Base-by-base conservation (phyloP, 306 rosid species). In the Vigna unguiculata region DNA sequence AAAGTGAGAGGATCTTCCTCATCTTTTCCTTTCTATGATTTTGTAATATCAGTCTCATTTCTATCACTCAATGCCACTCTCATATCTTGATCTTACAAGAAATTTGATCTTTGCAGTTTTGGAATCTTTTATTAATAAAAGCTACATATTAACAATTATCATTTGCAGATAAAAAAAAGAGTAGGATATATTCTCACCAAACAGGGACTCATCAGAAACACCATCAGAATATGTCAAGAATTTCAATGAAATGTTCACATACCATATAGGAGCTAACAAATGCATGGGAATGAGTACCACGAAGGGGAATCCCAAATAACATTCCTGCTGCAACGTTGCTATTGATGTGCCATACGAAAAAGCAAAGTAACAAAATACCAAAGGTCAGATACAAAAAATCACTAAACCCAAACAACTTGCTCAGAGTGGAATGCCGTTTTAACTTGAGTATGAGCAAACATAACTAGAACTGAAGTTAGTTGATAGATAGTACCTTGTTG, bases 231-330 rank as follows among this genome's bases (percentile, higher is more conserved):
- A 25, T 22, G 64, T 28, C 21, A 63, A 46, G 43, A 9, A 72
- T 30, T 76, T 65, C 30, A 71, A 22, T 52, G 81, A 72, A 85
- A 69, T 73, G 83, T 59, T 48, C 61, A 83, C 88, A 43, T 38
- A 89, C 97, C 89, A 83, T 87, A 82, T 77, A 89, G 63, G 98
- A 93, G 92, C 96, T 93, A 76, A 93, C 91, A 38, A 91, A 93
- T 79, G 97, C 98, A 91, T 93, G 98, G 16, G 98, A 93, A 81
- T 93, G 98, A 38, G 98, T 93, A 57, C 98, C 98, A 55, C 93
- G 92, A 69, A 93, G 93, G 15, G 98, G 98, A 70, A 93, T 93
- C 75, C 96, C 92, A 41, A 93, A 93, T 86, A 91, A 84, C 79
- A 70, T 91, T 80, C 93, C 97, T 58, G 98, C 96, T 25, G 97